phyloP scores from a whole-genome alignment of 805 yeast genomes.

The Lachancea thermotolerans region DNA sequence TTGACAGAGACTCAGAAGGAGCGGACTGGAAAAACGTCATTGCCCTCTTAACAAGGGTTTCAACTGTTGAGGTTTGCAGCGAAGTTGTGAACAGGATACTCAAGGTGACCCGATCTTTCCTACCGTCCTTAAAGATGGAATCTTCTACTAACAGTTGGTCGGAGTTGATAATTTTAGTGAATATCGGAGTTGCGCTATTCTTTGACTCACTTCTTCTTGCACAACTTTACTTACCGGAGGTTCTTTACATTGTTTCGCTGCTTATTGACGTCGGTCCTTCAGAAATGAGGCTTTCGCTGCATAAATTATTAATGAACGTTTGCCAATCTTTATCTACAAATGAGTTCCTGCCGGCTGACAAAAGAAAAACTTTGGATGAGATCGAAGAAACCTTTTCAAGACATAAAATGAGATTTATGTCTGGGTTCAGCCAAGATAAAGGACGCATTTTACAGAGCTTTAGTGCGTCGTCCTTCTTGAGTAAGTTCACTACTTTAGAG shows the following conservation, averaged over 20 bases:
- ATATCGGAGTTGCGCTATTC: constrained; percentile 55
- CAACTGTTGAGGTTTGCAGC: constrained; percentile 69
- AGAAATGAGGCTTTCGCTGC: constrained; percentile 53
- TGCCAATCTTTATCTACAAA: constrained; percentile 62
- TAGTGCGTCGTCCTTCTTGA: constrained; percentile 34
- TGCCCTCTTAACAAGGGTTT: constrained; percentile 54
- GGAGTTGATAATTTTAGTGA: constrained; percentile 62
- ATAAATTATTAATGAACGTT: constrained; percentile 56
- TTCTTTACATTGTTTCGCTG: constrained; percentile 59
- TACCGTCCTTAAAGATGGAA: constrained; percentile 36
- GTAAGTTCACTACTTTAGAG: constrained; percentile 43
- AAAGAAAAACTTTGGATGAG: constrained; percentile 38
- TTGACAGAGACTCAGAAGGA: constrained; percentile 73
- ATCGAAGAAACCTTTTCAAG: constrained; percentile 40
- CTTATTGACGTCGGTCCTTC: constrained; percentile 45
- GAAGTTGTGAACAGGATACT: constrained; percentile 53
- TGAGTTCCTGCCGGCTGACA: constrained; percentile 40
- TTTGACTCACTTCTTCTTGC: constrained; percentile 62
- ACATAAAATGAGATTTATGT: constrained; percentile 61
- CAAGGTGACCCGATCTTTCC: constrained; percentile 44
- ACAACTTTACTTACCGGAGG: constrained; percentile 63
- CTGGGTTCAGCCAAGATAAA: constrained; percentile 58
- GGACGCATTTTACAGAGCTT: constrained; percentile 32
- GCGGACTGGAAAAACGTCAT: constrained; percentile 59
- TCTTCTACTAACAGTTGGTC: constrained; percentile 53